These are phyloP conservation scores for Saccharata proteae DNA, from an alignment of 2,329 filamentous ascomycete genomes.

Conservation along the genomic window DNA sequence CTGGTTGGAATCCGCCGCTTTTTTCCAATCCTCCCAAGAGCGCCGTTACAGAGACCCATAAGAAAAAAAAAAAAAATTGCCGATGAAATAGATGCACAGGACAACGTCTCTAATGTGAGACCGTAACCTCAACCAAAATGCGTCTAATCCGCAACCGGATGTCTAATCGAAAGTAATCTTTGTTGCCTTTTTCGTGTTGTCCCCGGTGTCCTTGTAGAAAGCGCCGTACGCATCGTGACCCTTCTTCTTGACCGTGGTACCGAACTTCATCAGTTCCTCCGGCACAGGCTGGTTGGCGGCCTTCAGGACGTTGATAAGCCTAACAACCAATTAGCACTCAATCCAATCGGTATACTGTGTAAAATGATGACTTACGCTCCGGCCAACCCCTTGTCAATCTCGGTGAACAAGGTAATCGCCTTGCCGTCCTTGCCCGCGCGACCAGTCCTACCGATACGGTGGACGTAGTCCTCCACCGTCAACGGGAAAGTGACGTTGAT, in stretches of 20 bases:
- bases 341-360: conserved; percentile 2
- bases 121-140: too few relatives aligned
- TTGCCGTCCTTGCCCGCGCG: conserved; percentile 80
- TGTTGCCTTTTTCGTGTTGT: conserved; percentile 69
- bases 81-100: too few relatives aligned
- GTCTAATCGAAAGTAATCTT: conserved; percentile 84
- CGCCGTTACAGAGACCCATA: too few relatives aligned
- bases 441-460: conserved; percentile 88
- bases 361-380: conserved; percentile 55
- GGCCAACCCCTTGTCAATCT: conserved; percentile 84
- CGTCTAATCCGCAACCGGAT: too few relatives aligned
- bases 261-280: conserved; percentile 85
- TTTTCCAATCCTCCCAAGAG: too few relatives aligned
- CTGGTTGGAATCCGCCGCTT: too few relatives aligned
- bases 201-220: conserved; percentile 85
- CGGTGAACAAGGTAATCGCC: conserved; percentile 88
- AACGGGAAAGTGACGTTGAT: conserved; percentile 92
- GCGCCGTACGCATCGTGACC: conserved; percentile 87
- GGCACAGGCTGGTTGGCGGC: conserved; percentile 86
- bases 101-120: too few relatives aligned
- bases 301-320: conserved; percentile 86
- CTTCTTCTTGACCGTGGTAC: conserved; percentile 99
- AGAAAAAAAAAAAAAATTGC: too few relatives aligned
- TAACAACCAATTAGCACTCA: conserved; percentile 25
- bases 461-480: conserved; percentile 94